Evolutionary conservation across 1,284 basidiomycete species (phyloP).

Genomic region (Ustanciosporium gigantosporum): DNA sequence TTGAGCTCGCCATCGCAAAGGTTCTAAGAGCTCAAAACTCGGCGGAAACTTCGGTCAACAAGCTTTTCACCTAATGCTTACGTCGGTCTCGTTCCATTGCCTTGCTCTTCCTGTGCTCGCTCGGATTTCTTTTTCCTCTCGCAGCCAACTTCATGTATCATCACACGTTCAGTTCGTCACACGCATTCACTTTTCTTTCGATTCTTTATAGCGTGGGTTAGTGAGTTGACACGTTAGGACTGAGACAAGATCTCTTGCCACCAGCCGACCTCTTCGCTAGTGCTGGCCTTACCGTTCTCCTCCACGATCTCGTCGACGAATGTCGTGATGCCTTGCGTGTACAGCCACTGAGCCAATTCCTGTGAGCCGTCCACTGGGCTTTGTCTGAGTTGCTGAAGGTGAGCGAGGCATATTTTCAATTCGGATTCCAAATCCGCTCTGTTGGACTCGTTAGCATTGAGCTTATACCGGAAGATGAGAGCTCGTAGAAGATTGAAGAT

Average conservation of each 20-base stretch:
- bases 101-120: not conserved
- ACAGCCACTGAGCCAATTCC: slow-evolving; percentile 19
- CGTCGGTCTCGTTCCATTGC: too few relatives aligned
- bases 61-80: slow-evolving; percentile 61
- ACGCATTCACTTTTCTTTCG: not conserved
- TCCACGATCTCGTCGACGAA: slow-evolving; percentile 23
- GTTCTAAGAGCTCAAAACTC: slow-evolving; percentile 64
- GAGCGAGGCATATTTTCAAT: slow-evolving; percentile 4
- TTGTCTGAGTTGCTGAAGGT: slow-evolving; percentile 11
- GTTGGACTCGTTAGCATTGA: slow-evolving; percentile 1
- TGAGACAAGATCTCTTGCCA: slow-evolving; percentile 18
- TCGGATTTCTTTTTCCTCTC: not conserved
- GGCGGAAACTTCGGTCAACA: slow-evolving; percentile 58
- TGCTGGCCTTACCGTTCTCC: slow-evolving; percentile 14
- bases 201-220: too few relatives aligned
- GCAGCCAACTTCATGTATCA: slow-evolving; percentile 20
- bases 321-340: slow-evolving; percentile 13
- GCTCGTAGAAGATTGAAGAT: slow-evolving; percentile 22
- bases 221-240: not conserved
- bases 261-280: slow-evolving; percentile 14
- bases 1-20: slow-evolving; percentile 97
- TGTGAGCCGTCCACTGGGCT: slow-evolving; percentile 13
- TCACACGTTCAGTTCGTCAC: slow-evolving; percentile 3
- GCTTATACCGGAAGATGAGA: slow-evolving; percentile 9
- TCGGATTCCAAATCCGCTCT: slow-evolving; percentile 5